Evolutionary conservation across 768 basidiomycete species (phyloP).

Genomic region (Psilocybe sp.): DNA sequence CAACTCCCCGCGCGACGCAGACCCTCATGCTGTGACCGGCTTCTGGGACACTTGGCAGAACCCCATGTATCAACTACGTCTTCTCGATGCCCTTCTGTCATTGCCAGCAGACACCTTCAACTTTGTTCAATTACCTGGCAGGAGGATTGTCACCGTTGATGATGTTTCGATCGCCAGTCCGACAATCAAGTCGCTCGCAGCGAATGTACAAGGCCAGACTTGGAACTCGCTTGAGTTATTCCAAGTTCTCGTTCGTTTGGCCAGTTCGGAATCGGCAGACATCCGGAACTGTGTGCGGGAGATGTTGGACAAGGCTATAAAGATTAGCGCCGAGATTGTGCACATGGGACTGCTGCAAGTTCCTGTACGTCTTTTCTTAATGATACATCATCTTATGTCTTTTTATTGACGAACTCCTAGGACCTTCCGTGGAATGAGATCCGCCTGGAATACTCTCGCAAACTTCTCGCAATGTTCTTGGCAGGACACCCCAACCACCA

Average conservation of each 20-base stretch:
- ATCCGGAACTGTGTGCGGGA: slow-evolving; percentile 79
- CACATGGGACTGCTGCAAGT: slow-evolving; percentile 92
- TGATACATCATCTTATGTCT: neutral
- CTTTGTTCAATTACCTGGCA: slow-evolving; percentile 84
- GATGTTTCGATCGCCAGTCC: slow-evolving; percentile 83
- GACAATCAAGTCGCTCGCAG: slow-evolving; percentile 88
- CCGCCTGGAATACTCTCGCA: slow-evolving; percentile 82
- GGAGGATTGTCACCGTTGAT: slow-evolving; percentile 82
- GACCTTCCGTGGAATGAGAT: slow-evolving; percentile 87
- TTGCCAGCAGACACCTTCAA: slow-evolving; percentile 90
- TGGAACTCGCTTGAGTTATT: slow-evolving; percentile 96
- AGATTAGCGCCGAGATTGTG: slow-evolving; percentile 91
- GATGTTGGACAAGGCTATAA: slow-evolving; percentile 91
- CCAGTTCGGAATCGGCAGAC: slow-evolving; percentile 68
- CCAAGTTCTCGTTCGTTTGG: slow-evolving; percentile 79
- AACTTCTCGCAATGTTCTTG: slow-evolving; percentile 85
- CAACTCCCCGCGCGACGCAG: slow-evolving; percentile 74
- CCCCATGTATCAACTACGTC: slow-evolving; percentile 77
- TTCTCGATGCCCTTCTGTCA: slow-evolving; percentile 86
- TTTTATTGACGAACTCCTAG: slow-evolving; percentile 28
- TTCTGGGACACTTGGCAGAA: slow-evolving; percentile 90
- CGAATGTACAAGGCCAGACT: slow-evolving; percentile 85
- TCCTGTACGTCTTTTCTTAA: slow-evolving; percentile 53
- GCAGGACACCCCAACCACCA: slow-evolving; percentile 93
- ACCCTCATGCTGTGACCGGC: slow-evolving; percentile 76